phyloP scores from a whole-genome alignment of 164 flowering plant genomes.

The Macadamia tetraphylla region DNA sequence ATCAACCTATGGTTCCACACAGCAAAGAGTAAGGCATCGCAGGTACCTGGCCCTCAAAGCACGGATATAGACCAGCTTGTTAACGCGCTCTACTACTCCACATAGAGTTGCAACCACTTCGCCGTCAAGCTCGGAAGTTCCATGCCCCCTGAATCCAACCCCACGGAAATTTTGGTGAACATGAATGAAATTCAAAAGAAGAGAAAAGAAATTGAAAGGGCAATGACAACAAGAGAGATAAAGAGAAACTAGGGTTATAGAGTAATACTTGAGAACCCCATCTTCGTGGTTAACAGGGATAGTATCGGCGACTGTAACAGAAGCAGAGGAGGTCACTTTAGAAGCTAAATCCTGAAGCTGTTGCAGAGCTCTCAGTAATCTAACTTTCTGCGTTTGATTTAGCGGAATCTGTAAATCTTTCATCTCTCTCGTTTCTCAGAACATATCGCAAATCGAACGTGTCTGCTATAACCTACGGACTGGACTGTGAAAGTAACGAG shows the following conservation, averaged over 20 bases:
- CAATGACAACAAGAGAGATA: not conserved
- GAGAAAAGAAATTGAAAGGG: not conserved
- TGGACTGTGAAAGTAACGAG: too few relatives aligned
- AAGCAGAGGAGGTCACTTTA: slow-evolving; percentile 44
- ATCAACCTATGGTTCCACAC: not conserved
- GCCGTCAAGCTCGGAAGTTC: slow-evolving; percentile 70
- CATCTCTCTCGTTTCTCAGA: slow-evolving; percentile 28
- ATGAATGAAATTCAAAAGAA: not conserved
- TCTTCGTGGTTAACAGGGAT: slow-evolving; percentile 81
- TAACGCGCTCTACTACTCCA: slow-evolving; percentile 92
- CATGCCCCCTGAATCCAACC: slow-evolving; percentile 70
- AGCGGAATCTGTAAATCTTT: slow-evolving; percentile 55
- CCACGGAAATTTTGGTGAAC: not conserved
- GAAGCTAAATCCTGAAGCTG: slow-evolving; percentile 58
- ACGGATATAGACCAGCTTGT: slow-evolving; percentile 80
- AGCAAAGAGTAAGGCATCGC: not conserved
- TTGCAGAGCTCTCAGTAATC: slow-evolving; percentile 62
- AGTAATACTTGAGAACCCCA: slow-evolving; percentile 71
- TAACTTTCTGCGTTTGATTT: slow-evolving; percentile 74
- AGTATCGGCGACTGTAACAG: slow-evolving; percentile 79
- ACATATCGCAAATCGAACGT: too few relatives aligned
- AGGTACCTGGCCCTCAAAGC: slow-evolving; percentile 68
- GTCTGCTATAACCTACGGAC: too few relatives aligned
- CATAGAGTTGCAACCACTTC: slow-evolving; percentile 81
- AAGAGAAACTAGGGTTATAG: not conserved